Evolutionary conservation across 1,139 yeast species (phyloP).

Genomic region (Hanseniaspora uvarum): DNA sequence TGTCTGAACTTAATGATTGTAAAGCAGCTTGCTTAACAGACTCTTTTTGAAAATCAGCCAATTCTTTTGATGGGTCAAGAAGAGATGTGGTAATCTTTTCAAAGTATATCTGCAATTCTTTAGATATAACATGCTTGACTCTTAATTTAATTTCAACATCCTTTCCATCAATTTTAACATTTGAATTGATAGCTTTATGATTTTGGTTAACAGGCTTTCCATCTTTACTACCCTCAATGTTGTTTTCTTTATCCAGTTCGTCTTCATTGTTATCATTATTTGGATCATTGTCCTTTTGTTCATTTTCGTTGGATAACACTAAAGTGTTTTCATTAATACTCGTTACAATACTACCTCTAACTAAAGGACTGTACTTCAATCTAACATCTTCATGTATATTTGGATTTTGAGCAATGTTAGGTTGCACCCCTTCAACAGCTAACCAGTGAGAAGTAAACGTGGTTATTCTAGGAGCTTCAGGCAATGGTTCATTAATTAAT

Average conservation of each 20-base stretch:
- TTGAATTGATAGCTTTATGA: slow-evolving; percentile 31
- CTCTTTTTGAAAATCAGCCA: slow-evolving; percentile 25
- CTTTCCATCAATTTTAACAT: slow-evolving; percentile 33
- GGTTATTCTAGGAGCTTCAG: slow-evolving; percentile 86
- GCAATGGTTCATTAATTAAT: slow-evolving; percentile 84
- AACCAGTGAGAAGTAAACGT: slow-evolving; percentile 97
- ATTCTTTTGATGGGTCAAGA: slow-evolving; percentile 33
- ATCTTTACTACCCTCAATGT: not conserved
- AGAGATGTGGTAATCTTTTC: slow-evolving; percentile 82
- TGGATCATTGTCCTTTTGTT: not conserved
- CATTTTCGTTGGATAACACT: slow-evolving; percentile 22
- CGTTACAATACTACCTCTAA: slow-evolving; percentile 61
- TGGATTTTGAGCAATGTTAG: slow-evolving; percentile 95
- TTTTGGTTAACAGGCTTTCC: slow-evolving; percentile 1
- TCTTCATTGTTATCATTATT: slow-evolving; percentile 32
- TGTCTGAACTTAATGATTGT: slow-evolving; percentile 75
- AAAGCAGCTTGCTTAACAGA: slow-evolving; percentile 63
- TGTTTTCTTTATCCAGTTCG: slow-evolving; percentile 29
- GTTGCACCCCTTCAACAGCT: slow-evolving; percentile 97
- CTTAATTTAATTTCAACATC: slow-evolving; percentile 79
- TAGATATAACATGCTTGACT: slow-evolving; percentile 92
- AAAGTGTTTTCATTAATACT: slow-evolving; percentile 32
- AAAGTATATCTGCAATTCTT: slow-evolving; percentile 85
- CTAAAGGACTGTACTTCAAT: slow-evolving; percentile 48
- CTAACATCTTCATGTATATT: slow-evolving; percentile 57